Evolutionary conservation across 805 yeast genomes (phyloP).

Genomic region (Myxozyma mucilagina): DNA sequence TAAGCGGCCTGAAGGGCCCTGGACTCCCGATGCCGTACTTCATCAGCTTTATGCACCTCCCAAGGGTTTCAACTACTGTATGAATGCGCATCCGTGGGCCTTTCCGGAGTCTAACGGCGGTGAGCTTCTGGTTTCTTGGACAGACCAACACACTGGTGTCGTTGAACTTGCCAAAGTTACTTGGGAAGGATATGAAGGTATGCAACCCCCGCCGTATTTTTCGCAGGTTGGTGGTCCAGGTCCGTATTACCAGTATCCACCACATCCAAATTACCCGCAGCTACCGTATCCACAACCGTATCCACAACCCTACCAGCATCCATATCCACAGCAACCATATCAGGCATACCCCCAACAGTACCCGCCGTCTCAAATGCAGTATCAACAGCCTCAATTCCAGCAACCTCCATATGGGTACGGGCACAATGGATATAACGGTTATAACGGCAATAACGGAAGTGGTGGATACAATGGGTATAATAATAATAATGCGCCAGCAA

Average conservation of each 20-base stretch:
- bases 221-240: not conserved
- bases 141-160: slow-evolving; percentile 28
- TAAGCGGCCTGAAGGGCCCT: slow-evolving; percentile 29
- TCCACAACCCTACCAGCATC: not conserved
- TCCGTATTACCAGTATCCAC: not conserved
- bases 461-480: not conserved
- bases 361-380: too few relatives aligned
- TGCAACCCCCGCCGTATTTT: not conserved
- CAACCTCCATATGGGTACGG: slow-evolving; percentile 12
- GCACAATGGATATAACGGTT: too few relatives aligned
- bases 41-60: slow-evolving; percentile 23
- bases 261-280: not conserved
- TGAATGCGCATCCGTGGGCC: slow-evolving; percentile 33
- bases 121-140: slow-evolving; percentile 29
- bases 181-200: slow-evolving; percentile 28
- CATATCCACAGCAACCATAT: not conserved
- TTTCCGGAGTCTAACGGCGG: slow-evolving; percentile 29
- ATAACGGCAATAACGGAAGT: not conserved
- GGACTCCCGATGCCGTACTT: slow-evolving; percentile 24
- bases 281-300: not conserved
- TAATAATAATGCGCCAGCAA: not conserved
- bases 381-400: not conserved
- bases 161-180: slow-evolving; percentile 28
- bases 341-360: too few relatives aligned
- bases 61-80: slow-evolving; percentile 27